These are phyloP conservation scores for Colletotrichum kahawae DNA, from an alignment of 2,329 filamentous ascomycete species.

Conservation along the genomic window DNA sequence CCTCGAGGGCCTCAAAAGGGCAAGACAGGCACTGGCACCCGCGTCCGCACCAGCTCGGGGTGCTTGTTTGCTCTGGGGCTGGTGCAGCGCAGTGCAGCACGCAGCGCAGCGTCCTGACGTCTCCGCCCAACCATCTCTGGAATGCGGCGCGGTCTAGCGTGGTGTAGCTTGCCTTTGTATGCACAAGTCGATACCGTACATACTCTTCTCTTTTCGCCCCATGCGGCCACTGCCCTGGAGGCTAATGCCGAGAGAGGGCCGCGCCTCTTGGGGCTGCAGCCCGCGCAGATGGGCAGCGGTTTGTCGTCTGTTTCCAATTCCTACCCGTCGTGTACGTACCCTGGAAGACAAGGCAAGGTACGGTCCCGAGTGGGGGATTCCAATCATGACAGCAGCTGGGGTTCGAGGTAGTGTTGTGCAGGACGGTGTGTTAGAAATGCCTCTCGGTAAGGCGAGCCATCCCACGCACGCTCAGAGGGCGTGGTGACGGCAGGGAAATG, in stretches of 20 bases:
- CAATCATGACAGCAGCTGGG: slow-evolving; percentile 9
- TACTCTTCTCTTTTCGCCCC: slow-evolving; percentile 4
- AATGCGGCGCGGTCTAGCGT: slow-evolving; percentile 6
- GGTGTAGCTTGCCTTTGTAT: slow-evolving; percentile 9
- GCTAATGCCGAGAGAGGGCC: slow-evolving; percentile 23
- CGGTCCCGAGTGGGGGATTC: slow-evolving; percentile 18
- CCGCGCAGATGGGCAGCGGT: slow-evolving; percentile 16
- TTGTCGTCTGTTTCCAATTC: slow-evolving; percentile 22
- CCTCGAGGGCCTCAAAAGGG: not conserved
- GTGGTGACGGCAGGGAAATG: not conserved
- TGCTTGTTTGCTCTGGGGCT: not conserved
- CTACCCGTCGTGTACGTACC: slow-evolving; percentile 20
- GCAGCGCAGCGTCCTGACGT: slow-evolving; percentile 13
- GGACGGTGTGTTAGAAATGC: not conserved
- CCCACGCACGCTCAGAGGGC: not conserved
- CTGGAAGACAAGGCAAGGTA: slow-evolving; percentile 14
- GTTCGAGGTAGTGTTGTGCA: not conserved
- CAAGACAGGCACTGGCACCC: not conserved
- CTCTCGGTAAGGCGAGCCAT: not conserved
- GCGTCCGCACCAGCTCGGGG: not conserved
- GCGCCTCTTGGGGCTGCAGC: slow-evolving; percentile 22
- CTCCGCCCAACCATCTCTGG: slow-evolving; percentile 11
- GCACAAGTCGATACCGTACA: slow-evolving; percentile 13
- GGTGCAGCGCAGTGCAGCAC: not conserved
- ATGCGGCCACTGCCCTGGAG: slow-evolving; percentile 16